Conservation (phyloP, 805 yeast genomes). For the Sugiyamaella floridensis region DNA sequence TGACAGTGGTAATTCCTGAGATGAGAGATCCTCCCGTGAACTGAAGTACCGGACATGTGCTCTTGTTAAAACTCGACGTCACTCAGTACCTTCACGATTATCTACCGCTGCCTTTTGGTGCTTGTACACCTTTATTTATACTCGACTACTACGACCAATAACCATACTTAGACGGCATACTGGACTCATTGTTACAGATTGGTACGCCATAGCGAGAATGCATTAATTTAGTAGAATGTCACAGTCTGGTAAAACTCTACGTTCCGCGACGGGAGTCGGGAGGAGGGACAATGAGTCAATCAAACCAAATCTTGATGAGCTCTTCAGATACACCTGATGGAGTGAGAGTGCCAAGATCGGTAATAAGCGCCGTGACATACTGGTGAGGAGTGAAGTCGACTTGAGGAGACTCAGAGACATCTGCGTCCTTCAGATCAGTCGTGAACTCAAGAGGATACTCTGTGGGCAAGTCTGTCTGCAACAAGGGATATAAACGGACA, state of each 20-base stretch:
- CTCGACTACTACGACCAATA: too few species aligned
- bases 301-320: conserved; percentile 96
- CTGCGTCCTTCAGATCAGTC: conserved; percentile 24
- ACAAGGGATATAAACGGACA: conserved; percentile 89
- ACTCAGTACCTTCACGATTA: too few species aligned
- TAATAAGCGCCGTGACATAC: conserved; percentile 87
- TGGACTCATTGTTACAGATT: neutral
- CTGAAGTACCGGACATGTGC: too few species aligned
- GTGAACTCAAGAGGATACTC: conserved; percentile 44
- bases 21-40: too few species aligned
- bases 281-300: too few species aligned
- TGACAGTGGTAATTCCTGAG: neutral
- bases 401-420: conserved; percentile 44
- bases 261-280: conserved; percentile 16
- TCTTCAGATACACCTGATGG: conserved; percentile 99
- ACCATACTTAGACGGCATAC: too few species aligned
- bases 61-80: too few species aligned
- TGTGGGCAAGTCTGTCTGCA: conserved; percentile 84
- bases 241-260: neutral
- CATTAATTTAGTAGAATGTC: neutral
- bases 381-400: conserved; percentile 96
- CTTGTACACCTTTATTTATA: too few species aligned
- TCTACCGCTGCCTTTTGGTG: too few species aligned
- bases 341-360: conserved; percentile 93
- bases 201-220: neutral